Evolutionary conservation across 495 filamentous ascomycete genomes (phyloP).

Genomic region (Sporormia fimetaria): DNA sequence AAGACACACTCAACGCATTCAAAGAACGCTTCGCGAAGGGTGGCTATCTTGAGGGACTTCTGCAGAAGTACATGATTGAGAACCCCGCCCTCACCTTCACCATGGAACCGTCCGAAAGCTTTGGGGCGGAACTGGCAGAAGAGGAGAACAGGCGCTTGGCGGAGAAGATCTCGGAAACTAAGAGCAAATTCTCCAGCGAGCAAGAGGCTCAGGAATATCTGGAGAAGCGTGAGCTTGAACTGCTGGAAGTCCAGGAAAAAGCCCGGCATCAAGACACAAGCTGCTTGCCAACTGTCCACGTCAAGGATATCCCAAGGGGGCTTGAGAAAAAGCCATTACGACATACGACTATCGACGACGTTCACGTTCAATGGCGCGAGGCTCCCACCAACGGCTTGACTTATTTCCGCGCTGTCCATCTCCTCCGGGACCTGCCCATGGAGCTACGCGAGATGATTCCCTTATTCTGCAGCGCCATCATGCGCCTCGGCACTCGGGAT

Average conservation of each 20-base stretch:
- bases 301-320: constrained; percentile 73
- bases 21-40: constrained; percentile 57
- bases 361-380: constrained; percentile 78
- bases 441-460: constrained; percentile 78
- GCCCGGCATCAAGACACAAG: constrained; percentile 72
- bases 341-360: constrained; percentile 52
- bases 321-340: constrained; percentile 60
- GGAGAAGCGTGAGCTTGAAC: constrained; percentile 62
- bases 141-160: constrained; percentile 65
- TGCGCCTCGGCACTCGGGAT: constrained; percentile 79
- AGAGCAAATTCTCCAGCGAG: constrained; percentile 56
- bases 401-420: constrained; percentile 84
- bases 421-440: constrained; percentile 66
- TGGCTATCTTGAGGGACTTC: constrained; percentile 68
- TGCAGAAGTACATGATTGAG: constrained; percentile 84
- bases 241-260: constrained; percentile 70
- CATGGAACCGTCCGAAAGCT: constrained; percentile 74
- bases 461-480: constrained; percentile 81
- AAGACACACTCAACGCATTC: constrained; percentile 72
- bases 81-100: constrained; percentile 83
- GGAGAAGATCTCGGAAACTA: constrained; percentile 55
- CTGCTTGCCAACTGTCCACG: constrained; percentile 75
- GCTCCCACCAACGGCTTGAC: constrained; percentile 91
- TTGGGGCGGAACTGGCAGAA: constrained; percentile 57
- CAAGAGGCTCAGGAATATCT: constrained; percentile 57